These are phyloP conservation scores for Parathielavia appendiculata DNA, from an alignment of 495 filamentous ascomycete species.

Conservation along the genomic window DNA sequence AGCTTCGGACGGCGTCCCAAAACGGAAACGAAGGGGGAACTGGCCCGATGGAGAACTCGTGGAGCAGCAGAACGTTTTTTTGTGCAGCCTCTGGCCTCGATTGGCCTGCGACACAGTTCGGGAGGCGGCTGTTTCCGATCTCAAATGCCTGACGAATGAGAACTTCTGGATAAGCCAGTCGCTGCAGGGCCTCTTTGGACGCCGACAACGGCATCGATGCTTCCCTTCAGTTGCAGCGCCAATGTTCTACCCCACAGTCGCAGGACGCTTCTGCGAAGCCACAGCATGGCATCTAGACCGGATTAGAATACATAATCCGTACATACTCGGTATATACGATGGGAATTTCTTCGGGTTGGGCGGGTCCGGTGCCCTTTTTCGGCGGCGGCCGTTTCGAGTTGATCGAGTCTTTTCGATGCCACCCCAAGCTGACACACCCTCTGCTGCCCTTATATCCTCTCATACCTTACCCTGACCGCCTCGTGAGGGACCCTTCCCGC, in stretches of 20 bases:
- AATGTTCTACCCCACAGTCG: conserved; percentile 1
- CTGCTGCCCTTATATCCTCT: neutral
- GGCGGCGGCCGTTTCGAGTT: neutral
- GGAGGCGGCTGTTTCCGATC: conserved; percentile 9
- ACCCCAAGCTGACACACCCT: neutral
- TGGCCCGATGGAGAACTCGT: neutral
- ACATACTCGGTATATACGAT: neutral
- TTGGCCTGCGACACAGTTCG: neutral
- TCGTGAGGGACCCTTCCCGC: neutral
- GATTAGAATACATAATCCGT: neutral
- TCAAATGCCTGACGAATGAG: conserved; percentile 1
- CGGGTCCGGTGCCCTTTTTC: neutral
- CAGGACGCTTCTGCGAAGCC: neutral
- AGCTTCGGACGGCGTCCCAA: conserved; percentile 23
- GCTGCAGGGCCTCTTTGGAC: neutral
- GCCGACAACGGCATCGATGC: conserved; percentile 2
- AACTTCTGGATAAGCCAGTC: neutral
- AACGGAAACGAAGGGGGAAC: conserved; percentile 15
- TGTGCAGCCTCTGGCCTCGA: neutral
- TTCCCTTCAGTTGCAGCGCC: neutral
- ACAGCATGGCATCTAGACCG: neutral
- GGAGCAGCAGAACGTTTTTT: neutral
- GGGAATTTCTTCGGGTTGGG: neutral
- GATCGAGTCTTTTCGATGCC: neutral
- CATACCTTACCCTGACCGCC: neutral